Evolutionary conservation across 2,329 filamentous ascomycete genomes (phyloP), one percentile per base, ranked within the genome.

Genomic region (Trichoderma cornu-damae): DNA sequence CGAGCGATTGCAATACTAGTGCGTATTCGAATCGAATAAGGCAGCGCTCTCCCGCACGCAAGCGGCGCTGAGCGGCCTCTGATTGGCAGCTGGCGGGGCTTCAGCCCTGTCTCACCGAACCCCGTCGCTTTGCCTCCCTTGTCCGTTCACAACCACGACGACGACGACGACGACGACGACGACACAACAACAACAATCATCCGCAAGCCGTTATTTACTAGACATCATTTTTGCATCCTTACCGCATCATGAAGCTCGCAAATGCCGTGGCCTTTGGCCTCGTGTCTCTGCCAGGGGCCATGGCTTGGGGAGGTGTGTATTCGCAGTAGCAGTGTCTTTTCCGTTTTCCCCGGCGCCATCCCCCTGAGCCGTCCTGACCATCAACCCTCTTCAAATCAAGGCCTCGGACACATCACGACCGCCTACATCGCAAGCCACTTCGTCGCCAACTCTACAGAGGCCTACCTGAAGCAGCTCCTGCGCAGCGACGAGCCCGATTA

Each of bases 341-440:
- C n/a, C n/a, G n/a, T n/a, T n/a, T n/a, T n/a, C n/a, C n/a, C 26
- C 35, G 16, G 42, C 20, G 34, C 16, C 24, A 28, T 58, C 59
- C 18, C 18, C 30, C n/a, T n/a, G n/a, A 30, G 26, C 3, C 20
- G 6, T 43, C 38, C 46, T 57, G 30, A 59, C 53, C 51, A 11
- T 20, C 16, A n/a, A 5, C 6, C 2, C 43, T 40, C 53, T 53
- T 22, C 22, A 2, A 22, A 44, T 38, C 16, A 59, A 83, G 81
- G 80, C 61, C 76, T 87, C 56, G 85, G 85, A 1, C 85, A 88
- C 68, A 82, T 85, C 65, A 83, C 84, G 3, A 80, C 85, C 6
- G 85, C 83, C 40, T 86, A 84, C 65, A 67, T 88, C 20, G 84
- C 85, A 9, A 78, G 76, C 63, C 78, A 78, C 66, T 82, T 87